phyloP scores from a whole-genome alignment of 208 protist species.

The Zelonia costaricensis region DNA sequence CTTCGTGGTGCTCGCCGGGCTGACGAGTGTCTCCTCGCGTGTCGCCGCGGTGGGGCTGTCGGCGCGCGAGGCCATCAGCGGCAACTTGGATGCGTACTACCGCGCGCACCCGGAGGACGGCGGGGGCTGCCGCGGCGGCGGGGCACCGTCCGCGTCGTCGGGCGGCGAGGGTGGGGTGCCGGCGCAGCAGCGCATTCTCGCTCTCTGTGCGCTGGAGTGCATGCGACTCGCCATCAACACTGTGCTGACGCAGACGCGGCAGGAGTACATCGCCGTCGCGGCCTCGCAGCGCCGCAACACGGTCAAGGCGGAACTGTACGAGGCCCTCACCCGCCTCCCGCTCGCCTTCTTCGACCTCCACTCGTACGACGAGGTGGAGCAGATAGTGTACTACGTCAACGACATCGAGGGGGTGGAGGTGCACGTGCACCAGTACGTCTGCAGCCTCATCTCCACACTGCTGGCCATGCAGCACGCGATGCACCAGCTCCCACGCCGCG shows the following conservation, averaged over 20 bases:
- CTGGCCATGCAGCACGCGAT: conserved; percentile 32
- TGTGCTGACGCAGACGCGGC: conserved; percentile 37
- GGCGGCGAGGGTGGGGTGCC: not conserved
- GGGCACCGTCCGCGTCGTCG: not conserved
- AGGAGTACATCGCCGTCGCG: conserved; percentile 46
- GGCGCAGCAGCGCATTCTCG: conserved; percentile 19
- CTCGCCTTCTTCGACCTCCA: conserved; percentile 67
- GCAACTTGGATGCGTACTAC: conserved; percentile 28
- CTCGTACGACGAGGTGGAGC: conserved; percentile 63
- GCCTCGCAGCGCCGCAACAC: conserved; percentile 49
- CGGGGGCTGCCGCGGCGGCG: not conserved
- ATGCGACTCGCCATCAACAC: conserved; percentile 44
- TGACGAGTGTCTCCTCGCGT: conserved; percentile 48
- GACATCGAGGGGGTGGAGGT: conserved; percentile 86
- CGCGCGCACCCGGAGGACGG: not conserved
- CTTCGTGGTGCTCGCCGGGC: conserved; percentile 35
- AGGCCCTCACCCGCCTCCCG: conserved; percentile 59
- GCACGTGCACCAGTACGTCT: conserved; percentile 61
- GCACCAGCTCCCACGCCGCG: conserved; percentile 22
- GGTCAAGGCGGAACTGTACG: conserved; percentile 60
- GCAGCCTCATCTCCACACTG: conserved; percentile 24
- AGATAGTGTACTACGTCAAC: conserved; percentile 77
- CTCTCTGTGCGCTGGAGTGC: conserved; percentile 55
- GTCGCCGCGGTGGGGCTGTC: conserved; percentile 35
- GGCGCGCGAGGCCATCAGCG: conserved; percentile 37